These are phyloP conservation scores for Pisolithus microcarpus DNA, from an alignment of 768 basidiomycete species.

Conservation along the genomic window DNA sequence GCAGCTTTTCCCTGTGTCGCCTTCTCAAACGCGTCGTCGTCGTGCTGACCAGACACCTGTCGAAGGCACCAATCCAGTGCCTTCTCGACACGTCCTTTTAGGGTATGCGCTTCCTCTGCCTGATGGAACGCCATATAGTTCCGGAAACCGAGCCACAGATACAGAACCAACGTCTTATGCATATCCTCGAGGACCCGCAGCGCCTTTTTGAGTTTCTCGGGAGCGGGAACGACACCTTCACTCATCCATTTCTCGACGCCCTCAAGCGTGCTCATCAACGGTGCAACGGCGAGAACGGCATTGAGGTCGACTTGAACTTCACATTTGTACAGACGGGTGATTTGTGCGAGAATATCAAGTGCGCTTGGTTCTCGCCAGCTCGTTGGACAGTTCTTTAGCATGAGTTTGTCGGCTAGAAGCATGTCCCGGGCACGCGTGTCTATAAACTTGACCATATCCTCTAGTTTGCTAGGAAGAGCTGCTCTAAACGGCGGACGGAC, in stretches of 20 bases:
- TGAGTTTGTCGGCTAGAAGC: conserved; percentile 37
- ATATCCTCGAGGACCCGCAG: conserved; percentile 53
- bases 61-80: conserved; percentile 60
- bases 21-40: background rate
- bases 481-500: conserved; percentile 40
- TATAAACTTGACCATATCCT: conserved; percentile 35
- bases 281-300: conserved; percentile 14
- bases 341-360: conserved; percentile 27
- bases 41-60: conserved; percentile 27
- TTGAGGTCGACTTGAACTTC: conserved; percentile 1
- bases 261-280: conserved; percentile 16
- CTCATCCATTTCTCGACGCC: conserved; percentile 21
- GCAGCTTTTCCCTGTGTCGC: background rate
- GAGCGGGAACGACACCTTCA: background rate
- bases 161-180: conserved; percentile 70
- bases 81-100: conserved; percentile 59
- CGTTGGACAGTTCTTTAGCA: conserved; percentile 47
- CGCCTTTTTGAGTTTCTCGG: conserved; percentile 5
- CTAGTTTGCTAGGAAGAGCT: conserved; percentile 15
- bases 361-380: conserved; percentile 40
- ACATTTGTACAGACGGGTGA: conserved; percentile 37
- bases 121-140: conserved; percentile 60
- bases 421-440: conserved; percentile 34
- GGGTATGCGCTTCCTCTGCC: conserved; percentile 36
- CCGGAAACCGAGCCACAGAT: conserved; percentile 81